Evolutionary conservation across 805 yeast genomes (phyloP), one percentile per base, ranked within the genome.

Genomic region (Starmerella floris): DNA sequence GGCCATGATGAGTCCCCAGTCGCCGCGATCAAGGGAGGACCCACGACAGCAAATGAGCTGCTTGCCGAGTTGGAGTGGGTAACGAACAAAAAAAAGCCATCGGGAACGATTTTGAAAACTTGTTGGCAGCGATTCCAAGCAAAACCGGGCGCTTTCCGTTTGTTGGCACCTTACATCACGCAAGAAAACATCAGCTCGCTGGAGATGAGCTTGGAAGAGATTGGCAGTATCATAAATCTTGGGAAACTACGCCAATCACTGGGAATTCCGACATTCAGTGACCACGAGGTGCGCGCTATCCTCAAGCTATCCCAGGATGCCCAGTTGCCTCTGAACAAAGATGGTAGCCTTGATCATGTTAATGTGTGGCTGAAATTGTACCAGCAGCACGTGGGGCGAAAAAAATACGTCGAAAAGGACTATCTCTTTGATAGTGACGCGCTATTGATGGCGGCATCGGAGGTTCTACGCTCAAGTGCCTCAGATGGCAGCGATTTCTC

Each of bases 391-490:
- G 21, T 66, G 68, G 42, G 63, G 59, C 44, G 57, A 53, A 16
- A 56, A 66, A 30, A 59, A 70, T 37, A 37, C 54, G 23, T 49
- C 50, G 5, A 72, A 73, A 54, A 79, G 32, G 95, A 85, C 56
- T 80, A 79, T 56, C 79, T 77, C 48, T 57, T 74, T 2, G 82
- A 80, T 5, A 76, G 79, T 46, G 83, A 78, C 42, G 70, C 82
- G 37, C 58, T 82, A 9, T 56, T 84, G 5, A 59, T 78, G 37
- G 72, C 77, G 1, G 67, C 76, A 0, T 60, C 69, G 54, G 59
- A 61, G 1, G 42, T 62, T 15, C 56, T 60, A 28, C 49, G 50
- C 2, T n/a, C 17, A 13, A 2, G 58, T 27, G 48, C 46, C 3
- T 11, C n/a, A 2, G 9, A 5, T 4, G 17, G 13, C 17, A 17